These are phyloP conservation scores for Yamadazyma friedrichii DNA, from an alignment of 1,139 yeast species.

Conservation along the genomic window DNA sequence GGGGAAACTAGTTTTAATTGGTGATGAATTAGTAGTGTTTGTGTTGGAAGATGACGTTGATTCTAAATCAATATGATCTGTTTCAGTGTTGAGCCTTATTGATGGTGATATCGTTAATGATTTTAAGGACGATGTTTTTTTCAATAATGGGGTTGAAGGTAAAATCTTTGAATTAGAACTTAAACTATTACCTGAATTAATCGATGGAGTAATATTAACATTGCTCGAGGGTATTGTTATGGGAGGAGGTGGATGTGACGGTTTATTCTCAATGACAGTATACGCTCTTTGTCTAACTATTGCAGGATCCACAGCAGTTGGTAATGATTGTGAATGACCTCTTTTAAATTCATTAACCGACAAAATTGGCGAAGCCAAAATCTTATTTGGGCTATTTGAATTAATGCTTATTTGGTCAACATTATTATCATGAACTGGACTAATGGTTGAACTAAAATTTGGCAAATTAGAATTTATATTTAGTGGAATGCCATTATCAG, in stretches of 20 bases:
- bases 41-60: constrained; percentile 10
- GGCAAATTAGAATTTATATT: constrained; percentile 8
- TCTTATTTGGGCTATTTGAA: constrained; percentile 21
- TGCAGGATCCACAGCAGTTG: constrained; percentile 18
- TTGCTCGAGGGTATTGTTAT: constrained; percentile 5
- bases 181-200: background rate
- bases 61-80: constrained; percentile 13
- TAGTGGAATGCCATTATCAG: constrained; percentile 14
- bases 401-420: background rate
- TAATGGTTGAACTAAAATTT: background rate
- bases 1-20: constrained; percentile 13
- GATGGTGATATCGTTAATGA: constrained; percentile 43
- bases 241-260: constrained; percentile 1
- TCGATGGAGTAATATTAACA: background rate
- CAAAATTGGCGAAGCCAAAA: constrained; percentile 36
- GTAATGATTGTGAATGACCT: constrained; percentile 38
- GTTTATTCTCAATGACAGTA: constrained; percentile 11
- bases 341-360: constrained; percentile 26
- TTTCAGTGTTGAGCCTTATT: constrained; percentile 18
- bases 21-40: constrained; percentile 12
- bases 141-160: constrained; percentile 22
- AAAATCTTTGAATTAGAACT: background rate
- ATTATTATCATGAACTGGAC: background rate
- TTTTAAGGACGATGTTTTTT: constrained; percentile 36
- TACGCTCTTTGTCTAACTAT: constrained; percentile 16